Conservation (phyloP, 192 early-diverging fungal species). For the Backusella tuberculispora region DNA sequence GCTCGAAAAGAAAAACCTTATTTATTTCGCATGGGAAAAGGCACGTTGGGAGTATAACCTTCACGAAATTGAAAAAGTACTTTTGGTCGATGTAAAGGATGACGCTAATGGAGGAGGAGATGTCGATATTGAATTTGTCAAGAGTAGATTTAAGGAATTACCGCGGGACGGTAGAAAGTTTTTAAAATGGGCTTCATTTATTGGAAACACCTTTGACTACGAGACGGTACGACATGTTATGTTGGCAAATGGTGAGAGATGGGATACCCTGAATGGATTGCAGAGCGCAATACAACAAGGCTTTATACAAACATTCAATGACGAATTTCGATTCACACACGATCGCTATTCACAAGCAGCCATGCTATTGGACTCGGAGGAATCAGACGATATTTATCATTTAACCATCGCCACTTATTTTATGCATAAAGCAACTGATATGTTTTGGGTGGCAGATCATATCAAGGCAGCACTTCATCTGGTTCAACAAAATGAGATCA, state of each 20-base stretch:
- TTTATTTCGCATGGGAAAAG: constrained; percentile 40
- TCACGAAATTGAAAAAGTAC: constrained; percentile 29
- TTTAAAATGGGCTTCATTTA: constrained; percentile 43
- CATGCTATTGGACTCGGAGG: constrained; percentile 15
- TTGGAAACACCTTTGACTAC: constrained; percentile 39
- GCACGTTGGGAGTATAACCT: constrained; percentile 42
- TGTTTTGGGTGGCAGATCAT: constrained; percentile 43
- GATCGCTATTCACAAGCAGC: constrained; percentile 43
- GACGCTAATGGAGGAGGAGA: constrained; percentile 7
- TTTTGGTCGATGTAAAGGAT: neutral
- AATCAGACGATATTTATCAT: constrained; percentile 24
- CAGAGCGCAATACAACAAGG: constrained; percentile 37
- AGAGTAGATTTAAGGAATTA: constrained; percentile 30
- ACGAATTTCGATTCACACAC: constrained; percentile 39
- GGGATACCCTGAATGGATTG: constrained; percentile 32
- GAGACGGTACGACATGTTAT: constrained; percentile 35
- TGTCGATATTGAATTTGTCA: constrained; percentile 34
- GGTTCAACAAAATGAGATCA: constrained; percentile 25
- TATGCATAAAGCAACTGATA: constrained; percentile 24
- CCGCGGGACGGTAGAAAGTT: constrained; percentile 36
- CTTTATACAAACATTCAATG: constrained; percentile 33
- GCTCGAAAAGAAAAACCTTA: constrained; percentile 32
- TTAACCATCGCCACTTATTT: constrained; percentile 34
- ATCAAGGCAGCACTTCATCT: constrained; percentile 29
- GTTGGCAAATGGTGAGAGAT: constrained; percentile 8